A percentile compares a stretch with the other conserved stretches of the same genome.
Conservation (phyloP, 257 asterid species). For the Solanum pinnatisectum region DNA sequence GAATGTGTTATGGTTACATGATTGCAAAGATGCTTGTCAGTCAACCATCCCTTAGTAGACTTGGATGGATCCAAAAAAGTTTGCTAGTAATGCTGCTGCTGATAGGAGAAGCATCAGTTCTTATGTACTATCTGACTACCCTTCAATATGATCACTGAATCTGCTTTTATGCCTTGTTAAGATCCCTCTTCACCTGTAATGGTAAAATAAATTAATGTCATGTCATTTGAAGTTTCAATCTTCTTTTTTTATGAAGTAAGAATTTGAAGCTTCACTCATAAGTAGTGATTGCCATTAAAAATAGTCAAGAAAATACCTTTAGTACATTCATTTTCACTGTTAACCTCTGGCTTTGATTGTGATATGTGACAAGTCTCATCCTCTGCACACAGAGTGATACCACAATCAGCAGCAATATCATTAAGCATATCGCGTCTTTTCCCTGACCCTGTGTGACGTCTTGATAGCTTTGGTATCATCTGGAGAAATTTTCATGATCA, state of each 20-base stretch:
- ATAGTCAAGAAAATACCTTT: constrained; percentile 3
- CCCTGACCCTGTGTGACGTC: constrained; percentile 19
- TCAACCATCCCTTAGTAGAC: not conserved
- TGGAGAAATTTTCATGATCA: not conserved
- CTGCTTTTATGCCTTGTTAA: not conserved
- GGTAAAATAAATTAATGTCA: not conserved
- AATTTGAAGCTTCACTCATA: not conserved
- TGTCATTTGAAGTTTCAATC: not conserved
- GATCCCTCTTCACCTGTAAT: not conserved
- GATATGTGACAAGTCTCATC: not conserved
- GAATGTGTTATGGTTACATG: not conserved
- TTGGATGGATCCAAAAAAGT: not conserved
- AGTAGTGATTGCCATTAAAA: not conserved
- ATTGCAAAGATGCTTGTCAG: not conserved
- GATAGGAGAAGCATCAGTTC: not conserved
- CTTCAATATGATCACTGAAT: not conserved
- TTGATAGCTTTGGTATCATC: constrained; percentile 25
- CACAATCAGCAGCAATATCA: constrained; percentile 27
- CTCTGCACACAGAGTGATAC: constrained; percentile 6
- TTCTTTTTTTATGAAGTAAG: not conserved
- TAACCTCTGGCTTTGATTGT: not conserved
- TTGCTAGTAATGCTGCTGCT: constrained; percentile 6
- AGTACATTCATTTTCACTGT: not conserved
- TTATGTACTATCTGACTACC: not conserved
- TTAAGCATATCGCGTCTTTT: constrained; percentile 11